Base-by-base conservation (phyloP, 176 grass and related monocot genomes). In the Triticum turgidum region DNA sequence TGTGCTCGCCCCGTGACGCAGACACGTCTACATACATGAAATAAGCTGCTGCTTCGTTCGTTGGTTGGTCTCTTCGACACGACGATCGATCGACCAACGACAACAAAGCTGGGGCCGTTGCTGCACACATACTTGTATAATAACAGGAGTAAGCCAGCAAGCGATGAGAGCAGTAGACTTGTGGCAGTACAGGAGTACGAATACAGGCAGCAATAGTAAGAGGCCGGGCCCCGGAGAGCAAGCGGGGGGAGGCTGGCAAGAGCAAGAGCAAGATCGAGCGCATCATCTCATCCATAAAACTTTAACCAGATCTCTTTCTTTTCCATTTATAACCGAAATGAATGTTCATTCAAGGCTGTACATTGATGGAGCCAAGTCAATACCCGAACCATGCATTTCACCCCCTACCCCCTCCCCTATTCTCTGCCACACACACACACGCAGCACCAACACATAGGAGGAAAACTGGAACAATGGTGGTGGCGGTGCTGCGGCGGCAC, bases 361-460 rank as follows among this genome's bases (percentile, higher is more conserved):
- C 90, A 95, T 95, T 89, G 39, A 95, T 91, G 93, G 86, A 89
- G 76, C 85, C 84, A 94, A 97, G 95, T 94, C 95, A 97, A 97
- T 97, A 89, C 95, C 92, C 92, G 92, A 91, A 94, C 92, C 92
- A 97, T 90, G 92, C 92, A 92, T 94, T 76, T 76, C 73, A 52
- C 73, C 44, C 73, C 24, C 21, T 11, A 51, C 49, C 94, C 89
- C 38, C 38, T 39, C 39, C 39, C 72, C 85, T 88, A 91, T 18
- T 54, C 15, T 18, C 89, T 93, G 84, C 89, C 27, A 20, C 82
- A 77, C 51, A 0, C 52, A 21, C 69, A 41, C 69, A 22, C 68
- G 3, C 35, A 6, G 5, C 24, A 17, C 14, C 65, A 67, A 92
- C 52, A 17, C 49, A 51, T 5, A 52, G 47, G 47, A 52, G 49